Evolutionary conservation across 2,329 filamentous ascomycete genomes (phyloP).

Genomic region (Colletotrichum noveboracense): DNA sequence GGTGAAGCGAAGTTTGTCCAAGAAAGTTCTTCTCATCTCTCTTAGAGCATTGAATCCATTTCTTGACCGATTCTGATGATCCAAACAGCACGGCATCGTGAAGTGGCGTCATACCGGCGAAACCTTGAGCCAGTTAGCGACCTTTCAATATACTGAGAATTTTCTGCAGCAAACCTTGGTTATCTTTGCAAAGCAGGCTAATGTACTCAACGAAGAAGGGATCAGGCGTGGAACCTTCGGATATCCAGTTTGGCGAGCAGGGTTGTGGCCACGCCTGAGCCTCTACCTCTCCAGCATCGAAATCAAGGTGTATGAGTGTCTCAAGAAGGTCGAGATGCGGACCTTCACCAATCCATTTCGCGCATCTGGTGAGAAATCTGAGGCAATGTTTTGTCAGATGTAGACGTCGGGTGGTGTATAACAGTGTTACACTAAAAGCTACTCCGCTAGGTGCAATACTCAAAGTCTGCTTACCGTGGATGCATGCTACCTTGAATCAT

Average conservation of each 20-base stretch:
- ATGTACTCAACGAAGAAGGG: neutral
- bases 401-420: no score
- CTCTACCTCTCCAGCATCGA: neutral
- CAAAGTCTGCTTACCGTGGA: neutral
- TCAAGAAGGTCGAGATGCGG: neutral
- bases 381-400: neutral
- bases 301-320: neutral
- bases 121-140: neutral
- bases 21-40: neutral
- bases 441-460: no score
- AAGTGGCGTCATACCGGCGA: neutral
- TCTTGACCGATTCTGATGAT: neutral
- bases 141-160: no score
- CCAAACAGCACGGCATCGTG: neutral
- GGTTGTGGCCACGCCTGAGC: neutral
- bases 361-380: neutral
- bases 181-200: neutral
- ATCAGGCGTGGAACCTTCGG: neutral
- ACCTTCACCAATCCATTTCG: neutral
- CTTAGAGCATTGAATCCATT: accelerated
- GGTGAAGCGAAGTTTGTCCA: neutral
- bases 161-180: neutral
- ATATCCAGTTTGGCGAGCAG: neutral
- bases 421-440: no score
- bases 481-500: neutral